Percentiles rank a stretch among this genome's conserved stretches.
Conservation (phyloP, 306 rosid genomes). For the Cicer chorassanicum region DNA sequence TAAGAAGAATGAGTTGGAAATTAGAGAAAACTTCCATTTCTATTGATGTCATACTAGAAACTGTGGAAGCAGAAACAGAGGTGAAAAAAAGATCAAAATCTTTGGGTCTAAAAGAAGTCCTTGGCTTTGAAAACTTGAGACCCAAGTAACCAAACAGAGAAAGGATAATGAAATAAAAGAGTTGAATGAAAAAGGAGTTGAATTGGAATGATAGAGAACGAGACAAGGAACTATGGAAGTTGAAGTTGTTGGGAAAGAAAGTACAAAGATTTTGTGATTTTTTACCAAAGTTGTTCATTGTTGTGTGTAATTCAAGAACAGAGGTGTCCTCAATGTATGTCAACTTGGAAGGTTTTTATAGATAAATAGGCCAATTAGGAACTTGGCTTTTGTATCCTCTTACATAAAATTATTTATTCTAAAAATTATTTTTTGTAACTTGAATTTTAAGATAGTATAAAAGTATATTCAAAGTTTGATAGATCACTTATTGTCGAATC, state of each 20-base stretch:
- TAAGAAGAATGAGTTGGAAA: constrained; percentile 48
- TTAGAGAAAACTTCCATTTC: constrained; percentile 68
- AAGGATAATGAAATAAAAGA: constrained; percentile 49
- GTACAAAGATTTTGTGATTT: not conserved
- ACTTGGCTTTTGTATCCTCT: no score
- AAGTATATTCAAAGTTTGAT: no score
- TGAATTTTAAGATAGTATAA: no score
- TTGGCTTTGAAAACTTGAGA: constrained; percentile 55
- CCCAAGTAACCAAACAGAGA: constrained; percentile 61
- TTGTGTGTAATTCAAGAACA: not conserved
- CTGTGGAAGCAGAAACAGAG: constrained; percentile 72
- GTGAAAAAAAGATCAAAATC: constrained; percentile 66
- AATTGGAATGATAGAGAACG: not conserved
- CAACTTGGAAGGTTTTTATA: constrained; percentile 36
- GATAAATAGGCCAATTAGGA: not conserved
- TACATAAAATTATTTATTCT: no score
- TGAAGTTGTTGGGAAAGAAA: not conserved
- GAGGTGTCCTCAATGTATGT: not conserved
- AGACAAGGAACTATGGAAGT: not conserved
- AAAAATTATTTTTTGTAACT: no score
- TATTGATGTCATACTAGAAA: constrained; percentile 71
- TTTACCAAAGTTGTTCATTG: not conserved
- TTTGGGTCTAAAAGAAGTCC: constrained; percentile 23
- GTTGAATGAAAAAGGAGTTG: constrained; percentile 44
- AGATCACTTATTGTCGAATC: no score